Base-by-base conservation (phyloP, 345 rosid species). In the Ceriops zippeliana region DNA sequence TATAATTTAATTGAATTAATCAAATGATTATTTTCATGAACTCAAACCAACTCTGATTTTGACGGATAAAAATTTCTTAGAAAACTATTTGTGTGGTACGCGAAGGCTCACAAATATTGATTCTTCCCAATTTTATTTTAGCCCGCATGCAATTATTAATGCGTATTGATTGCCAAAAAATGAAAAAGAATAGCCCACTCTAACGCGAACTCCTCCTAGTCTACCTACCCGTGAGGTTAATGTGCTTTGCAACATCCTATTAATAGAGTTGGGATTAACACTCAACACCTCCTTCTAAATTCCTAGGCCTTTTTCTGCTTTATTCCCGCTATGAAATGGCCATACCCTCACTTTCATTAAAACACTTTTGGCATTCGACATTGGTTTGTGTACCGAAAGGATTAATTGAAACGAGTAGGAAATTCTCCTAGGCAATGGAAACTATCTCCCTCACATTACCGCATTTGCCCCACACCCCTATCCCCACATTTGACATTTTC, bases 401-500 rank as follows among this genome's bases (percentile, higher is more conserved):
- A 58, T 19, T 6, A 31, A 28, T 22, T 38, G n/a, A n/a, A 19
- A 73, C 70, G 66, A 17, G 73, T 65, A 20, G 69, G 70, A 58
- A 49, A 22, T 32, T 24, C 9, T 58, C 21, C 5, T 20, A 28
- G 46, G 80, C 76, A 56, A 56, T 1, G n/a, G 66, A 58, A 76
- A 58, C 68, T 66, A 35, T 54, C 28, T 21, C 26, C 60, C 24
- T 74, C 60, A 22, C 68, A 66, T 31, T 63, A 69, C 37, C 49
- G 28, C 72, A 51, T 75, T 75, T 17, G 28, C 66, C 38, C 63
- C 35, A 70, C 35, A 70, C 16, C 31, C 65, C 15, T 8, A 64
- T 70, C 79, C 81, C 81, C 86, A 70, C 69, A 38, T 89, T 89
- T 87, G 92, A 86, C 95, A 79, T 78, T 64, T 63, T 56, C 5